Evolutionary conservation across 805 yeast species (phyloP), one percentile per base, ranked within the genome.

Genomic region (Cyberlindnera xishuangbannaensis): DNA sequence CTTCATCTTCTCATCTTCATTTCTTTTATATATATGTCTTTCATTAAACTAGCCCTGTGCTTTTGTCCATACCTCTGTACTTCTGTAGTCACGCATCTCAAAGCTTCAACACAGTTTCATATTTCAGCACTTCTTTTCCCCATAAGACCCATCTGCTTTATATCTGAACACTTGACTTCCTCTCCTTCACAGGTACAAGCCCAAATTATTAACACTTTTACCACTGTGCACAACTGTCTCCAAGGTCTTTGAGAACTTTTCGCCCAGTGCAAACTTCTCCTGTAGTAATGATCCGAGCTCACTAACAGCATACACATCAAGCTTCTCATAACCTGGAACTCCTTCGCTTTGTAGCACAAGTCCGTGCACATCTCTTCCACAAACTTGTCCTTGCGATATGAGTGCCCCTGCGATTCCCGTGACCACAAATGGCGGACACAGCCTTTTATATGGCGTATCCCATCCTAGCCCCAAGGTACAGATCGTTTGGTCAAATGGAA

Each of bases 391-490:
- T 14, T 40, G 51, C 37, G 65, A 63, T 14, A 54, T 49, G 5
- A 63, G 40, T 1, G 71, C 61, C n/a, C 76, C 83, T 7, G 68
- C 45, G 16, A 73, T 65, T 0, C 83, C 83, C 1, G 82, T 72
- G 18, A 78, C 55, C 33, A 71, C 70, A 51, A 73, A 80, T 0
- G 85, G 86, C 2, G 85, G 83, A 15, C 51, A 57, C 34, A 79
- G 54, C 8, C 45, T 20, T 1, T 48, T 37, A 20, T 51, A 39
- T 2, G 33, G 31, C 1, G 42, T 16, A 2, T 15, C 20, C 31
- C 25, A 18, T 5, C 28, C 7, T 8, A 30, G 22, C 5, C 41
- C 33, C 3, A 47, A 18, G 11, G 41, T 30, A 7, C 32, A 37
- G 20, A 65, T 33, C 41, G 47, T 6, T 14, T 47, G 34, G n/a